Evolutionary conservation across 768 basidiomycete species (phyloP).

Genomic region (Leccinum rimulosum): DNA sequence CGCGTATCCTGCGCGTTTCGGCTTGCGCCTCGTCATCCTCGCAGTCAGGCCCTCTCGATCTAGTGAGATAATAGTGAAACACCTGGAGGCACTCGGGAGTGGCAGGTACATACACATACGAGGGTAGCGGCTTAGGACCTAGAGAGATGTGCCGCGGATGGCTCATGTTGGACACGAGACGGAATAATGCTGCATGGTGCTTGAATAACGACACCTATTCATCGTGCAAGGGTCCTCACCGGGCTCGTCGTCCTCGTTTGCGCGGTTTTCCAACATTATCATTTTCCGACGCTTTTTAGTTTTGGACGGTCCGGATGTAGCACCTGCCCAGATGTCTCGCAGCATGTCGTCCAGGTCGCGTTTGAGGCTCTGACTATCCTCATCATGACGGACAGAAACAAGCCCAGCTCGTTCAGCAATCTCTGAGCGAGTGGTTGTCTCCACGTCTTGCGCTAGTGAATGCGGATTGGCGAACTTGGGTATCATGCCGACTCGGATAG

Average conservation of each 20-base stretch:
- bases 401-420: conserved; percentile 14
- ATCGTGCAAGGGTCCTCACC: neutral
- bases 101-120: conserved; percentile 33
- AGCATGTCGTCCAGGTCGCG: conserved; percentile 24
- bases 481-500: conserved; percentile 19
- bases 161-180: conserved; percentile 41
- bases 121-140: conserved; percentile 38
- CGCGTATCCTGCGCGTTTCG: conserved; percentile 38
- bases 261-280: conserved; percentile 1
- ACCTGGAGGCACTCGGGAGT: neutral
- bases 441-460: conserved; percentile 31
- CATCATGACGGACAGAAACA: conserved; percentile 5
- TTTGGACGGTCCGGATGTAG: neutral
- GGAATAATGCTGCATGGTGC: conserved; percentile 38
- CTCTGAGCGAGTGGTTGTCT: conserved; percentile 37
- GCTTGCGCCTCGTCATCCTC: conserved; percentile 49
- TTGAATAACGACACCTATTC: neutral
- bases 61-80: conserved; percentile 18
- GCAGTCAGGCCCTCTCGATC: conserved; percentile 46
- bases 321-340: conserved; percentile 19
- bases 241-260: neutral
- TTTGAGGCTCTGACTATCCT: conserved; percentile 12
- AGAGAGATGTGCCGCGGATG: conserved; percentile 40
- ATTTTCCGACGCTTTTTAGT: conserved; percentile 5
- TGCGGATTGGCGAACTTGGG: conserved; percentile 50